Evolutionary conservation across 2,329 filamentous ascomycete genomes (phyloP).

Genomic region (Xylaria sp.): DNA sequence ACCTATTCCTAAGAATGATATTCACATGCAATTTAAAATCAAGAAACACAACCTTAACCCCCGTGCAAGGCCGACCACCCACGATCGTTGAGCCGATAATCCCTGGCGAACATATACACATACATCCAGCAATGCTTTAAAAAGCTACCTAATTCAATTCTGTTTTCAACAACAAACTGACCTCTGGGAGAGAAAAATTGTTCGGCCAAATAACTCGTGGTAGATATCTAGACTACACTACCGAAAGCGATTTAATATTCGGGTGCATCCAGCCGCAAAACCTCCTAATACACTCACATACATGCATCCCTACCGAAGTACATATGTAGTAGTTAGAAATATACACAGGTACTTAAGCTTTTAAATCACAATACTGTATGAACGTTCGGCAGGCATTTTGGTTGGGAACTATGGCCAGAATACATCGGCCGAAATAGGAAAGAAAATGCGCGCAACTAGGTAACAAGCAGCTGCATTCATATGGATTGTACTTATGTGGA

Average conservation of each 20-base stretch:
- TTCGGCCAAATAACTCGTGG: background rate
- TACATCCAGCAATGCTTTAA: background rate
- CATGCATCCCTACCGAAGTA: background rate
- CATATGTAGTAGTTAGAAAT: background rate
- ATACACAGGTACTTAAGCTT: background rate
- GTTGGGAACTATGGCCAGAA: background rate
- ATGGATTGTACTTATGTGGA: background rate
- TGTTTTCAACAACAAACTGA: background rate
- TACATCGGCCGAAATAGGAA: conserved; percentile 23
- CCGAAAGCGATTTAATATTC: background rate
- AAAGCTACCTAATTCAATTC: background rate
- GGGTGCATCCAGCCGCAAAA: background rate
- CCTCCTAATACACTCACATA: background rate
- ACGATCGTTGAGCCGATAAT: background rate
- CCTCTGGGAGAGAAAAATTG: background rate
- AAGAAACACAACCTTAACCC: background rate
- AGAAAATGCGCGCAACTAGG: conserved; percentile 4
- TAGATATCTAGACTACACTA: background rate
- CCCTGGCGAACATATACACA: background rate
- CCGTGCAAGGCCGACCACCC: background rate
- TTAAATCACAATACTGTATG: background rate
- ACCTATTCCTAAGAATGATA: background rate
- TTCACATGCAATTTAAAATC: conserved; percentile 28
- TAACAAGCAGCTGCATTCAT: background rate
- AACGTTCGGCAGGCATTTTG: conserved; percentile 18